phyloP scores from a whole-genome alignment of 371 early-diverging fungal genomes.

The Phascolomyces articulosus region DNA sequence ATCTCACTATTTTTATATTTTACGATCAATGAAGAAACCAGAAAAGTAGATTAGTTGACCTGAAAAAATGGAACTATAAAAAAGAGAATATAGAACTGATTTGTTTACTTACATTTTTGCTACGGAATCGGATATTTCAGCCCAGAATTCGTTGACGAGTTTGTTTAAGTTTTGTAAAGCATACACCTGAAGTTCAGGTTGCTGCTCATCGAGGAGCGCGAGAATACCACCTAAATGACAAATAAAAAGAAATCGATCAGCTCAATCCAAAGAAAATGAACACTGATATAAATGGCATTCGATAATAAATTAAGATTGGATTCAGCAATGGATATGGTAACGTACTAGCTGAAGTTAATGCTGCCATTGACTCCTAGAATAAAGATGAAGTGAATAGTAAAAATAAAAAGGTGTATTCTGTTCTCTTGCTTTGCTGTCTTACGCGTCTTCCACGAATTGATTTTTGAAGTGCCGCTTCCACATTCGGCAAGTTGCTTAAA shows the following conservation, averaged over 20 bases:
- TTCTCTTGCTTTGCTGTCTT: neutral
- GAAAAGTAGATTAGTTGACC: neutral
- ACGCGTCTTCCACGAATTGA: slow-evolving; percentile 1
- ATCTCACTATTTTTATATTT: slow-evolving; percentile 68
- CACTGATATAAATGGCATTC: too few species aligned
- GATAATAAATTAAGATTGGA: too few species aligned
- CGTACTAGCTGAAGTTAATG: slow-evolving; percentile 56
- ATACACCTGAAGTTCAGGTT: slow-evolving; percentile 88
- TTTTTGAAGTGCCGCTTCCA: neutral
- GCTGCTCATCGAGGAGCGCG: slow-evolving; percentile 91
- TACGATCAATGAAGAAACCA: neutral
- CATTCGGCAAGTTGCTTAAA: neutral
- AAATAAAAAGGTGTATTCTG: neutral
- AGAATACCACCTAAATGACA: slow-evolving; percentile 79
- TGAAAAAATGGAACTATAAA: neutral
- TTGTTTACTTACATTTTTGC: slow-evolving; percentile 80
- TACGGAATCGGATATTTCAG: slow-evolving; percentile 94
- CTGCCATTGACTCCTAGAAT: slow-evolving; percentile 30
- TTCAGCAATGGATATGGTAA: too few species aligned
- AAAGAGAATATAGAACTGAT: too few species aligned
- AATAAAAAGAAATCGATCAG: neutral
- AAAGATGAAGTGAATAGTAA: neutral
- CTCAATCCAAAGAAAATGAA: neutral
- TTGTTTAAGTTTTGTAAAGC: slow-evolving; percentile 88
- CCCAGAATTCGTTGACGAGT: slow-evolving; percentile 95